phyloP scores from a whole-genome alignment of 129 eudicot genomes.

The Glebionis coronaria region DNA sequence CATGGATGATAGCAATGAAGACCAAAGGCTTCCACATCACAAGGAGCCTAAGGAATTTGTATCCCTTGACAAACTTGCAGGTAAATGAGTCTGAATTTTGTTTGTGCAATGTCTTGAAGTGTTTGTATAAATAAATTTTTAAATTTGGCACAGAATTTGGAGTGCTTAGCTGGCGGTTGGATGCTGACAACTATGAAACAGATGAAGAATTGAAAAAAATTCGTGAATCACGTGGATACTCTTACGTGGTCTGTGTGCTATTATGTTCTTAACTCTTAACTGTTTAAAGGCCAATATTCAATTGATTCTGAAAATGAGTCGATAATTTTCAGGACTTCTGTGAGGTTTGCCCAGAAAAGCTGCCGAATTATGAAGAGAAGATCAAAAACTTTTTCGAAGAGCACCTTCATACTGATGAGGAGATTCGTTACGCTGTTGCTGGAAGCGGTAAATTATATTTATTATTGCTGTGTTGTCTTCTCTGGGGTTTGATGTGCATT shows the following conservation, averaged over 20 bases:
- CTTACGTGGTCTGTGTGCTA: constrained; percentile 62
- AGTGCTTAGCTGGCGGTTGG: constrained; percentile 91
- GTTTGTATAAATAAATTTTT: constrained; percentile 5
- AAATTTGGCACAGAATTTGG: constrained; percentile 67
- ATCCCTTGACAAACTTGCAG: constrained; percentile 76
- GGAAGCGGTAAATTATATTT: no score
- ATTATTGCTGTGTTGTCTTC: no score
- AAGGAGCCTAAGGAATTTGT: constrained; percentile 82
- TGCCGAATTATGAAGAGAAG: no score
- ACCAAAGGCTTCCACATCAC: constrained; percentile 98
- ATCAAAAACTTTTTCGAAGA: no score
- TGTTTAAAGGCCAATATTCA: not conserved
- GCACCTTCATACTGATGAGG: no score
- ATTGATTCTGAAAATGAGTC: not conserved
- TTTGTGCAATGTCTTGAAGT: not conserved
- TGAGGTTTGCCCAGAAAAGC: constrained; percentile 86
- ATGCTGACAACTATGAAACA: constrained; percentile 98
- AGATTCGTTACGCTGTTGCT: no score
- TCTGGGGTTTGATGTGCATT: no score
- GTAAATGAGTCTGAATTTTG: constrained; percentile 24
- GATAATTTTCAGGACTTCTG: constrained; percentile 57
- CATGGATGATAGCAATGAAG: constrained; percentile 89
- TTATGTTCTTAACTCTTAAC: constrained; percentile 7
- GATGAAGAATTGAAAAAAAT: constrained; percentile 87
- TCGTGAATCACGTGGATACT: constrained; percentile 88